Conservation (phyloP, 352 stramenopile genomes). For the Globisporangium ultimum region DNA sequence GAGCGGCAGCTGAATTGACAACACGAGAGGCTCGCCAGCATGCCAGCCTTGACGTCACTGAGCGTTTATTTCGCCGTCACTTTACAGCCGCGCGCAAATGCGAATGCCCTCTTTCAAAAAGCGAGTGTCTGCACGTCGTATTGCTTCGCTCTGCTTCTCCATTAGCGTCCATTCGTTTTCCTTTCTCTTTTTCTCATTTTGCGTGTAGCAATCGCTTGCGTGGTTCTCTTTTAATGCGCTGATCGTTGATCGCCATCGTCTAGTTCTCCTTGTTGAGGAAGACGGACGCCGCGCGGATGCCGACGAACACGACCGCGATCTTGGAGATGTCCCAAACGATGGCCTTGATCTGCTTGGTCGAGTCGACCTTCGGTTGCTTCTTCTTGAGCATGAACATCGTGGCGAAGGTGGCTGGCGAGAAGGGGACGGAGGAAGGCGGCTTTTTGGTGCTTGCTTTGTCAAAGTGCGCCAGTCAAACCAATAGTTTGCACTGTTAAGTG, state of each 20-base stretch:
- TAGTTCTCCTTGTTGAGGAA: conserved; percentile 63
- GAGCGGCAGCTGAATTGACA: too few species aligned
- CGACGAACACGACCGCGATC: conserved; percentile 68
- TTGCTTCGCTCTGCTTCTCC: background rate
- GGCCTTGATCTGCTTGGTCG: conserved; percentile 71
- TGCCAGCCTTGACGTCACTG: too few species aligned
- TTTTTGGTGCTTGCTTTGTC: conserved; percentile 1
- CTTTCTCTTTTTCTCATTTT: too few species aligned
- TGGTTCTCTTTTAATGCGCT: conserved; percentile 11
- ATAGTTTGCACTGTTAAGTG: conserved; percentile 4
- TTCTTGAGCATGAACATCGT: conserved; percentile 88
- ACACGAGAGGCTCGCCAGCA: too few species aligned
- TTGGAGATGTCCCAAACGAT: conserved; percentile 73
- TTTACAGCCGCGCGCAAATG: too few species aligned
- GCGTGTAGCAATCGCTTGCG: conserved; percentile 5
- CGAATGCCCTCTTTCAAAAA: too few species aligned
- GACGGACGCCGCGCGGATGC: conserved; percentile 70
- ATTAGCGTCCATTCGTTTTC: background rate
- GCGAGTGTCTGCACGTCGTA: too few species aligned
- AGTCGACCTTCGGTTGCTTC: conserved; percentile 84
- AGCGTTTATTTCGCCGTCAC: too few species aligned
- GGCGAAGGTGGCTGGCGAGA: background rate
- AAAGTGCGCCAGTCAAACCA: background rate
- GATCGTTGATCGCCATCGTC: conserved; percentile 4
- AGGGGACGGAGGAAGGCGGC: background rate